These are phyloP conservation scores for Rhizopogon salebrosus DNA, from an alignment of 768 basidiomycete species.

Conservation along the genomic window DNA sequence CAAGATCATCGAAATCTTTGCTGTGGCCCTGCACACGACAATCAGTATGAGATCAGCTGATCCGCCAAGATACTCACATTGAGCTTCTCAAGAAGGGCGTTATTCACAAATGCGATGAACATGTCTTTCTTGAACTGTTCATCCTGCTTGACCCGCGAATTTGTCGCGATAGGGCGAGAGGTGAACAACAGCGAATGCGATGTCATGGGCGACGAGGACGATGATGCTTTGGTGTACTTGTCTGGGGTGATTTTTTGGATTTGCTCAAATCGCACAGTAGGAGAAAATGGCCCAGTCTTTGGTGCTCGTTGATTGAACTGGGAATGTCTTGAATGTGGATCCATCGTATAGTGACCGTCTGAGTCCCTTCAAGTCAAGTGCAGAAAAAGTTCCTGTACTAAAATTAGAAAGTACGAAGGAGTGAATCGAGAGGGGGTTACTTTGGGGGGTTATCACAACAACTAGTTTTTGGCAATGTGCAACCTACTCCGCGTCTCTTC, in stretches of 20 bases:
- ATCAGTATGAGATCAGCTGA: conserved; percentile 10
- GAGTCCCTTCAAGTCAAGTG: neutral
- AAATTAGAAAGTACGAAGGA: neutral
- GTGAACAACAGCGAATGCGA: conserved; percentile 10
- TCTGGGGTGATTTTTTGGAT: conserved; percentile 37
- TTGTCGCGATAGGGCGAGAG: conserved; percentile 67
- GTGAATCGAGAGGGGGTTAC: neutral
- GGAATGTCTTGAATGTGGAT: conserved; percentile 69
- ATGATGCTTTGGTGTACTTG: conserved; percentile 36
- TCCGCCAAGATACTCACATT: conserved; percentile 41
- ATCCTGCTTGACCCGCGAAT: conserved; percentile 72
- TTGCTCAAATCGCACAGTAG: conserved; percentile 42
- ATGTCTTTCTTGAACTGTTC: conserved; percentile 76
- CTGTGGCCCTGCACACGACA: conserved; percentile 50
- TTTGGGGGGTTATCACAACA: no score
- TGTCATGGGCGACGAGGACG: conserved; percentile 21
- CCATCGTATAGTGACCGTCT: conserved; percentile 41
- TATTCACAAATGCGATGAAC: conserved; percentile 78
- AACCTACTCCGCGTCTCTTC: neutral
- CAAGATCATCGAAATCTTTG: conserved; percentile 82
- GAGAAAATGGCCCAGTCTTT: conserved; percentile 56
- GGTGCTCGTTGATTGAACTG: conserved; percentile 74
- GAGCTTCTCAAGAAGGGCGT: conserved; percentile 70
- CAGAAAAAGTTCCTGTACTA: neutral
- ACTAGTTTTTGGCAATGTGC: no score